These are phyloP conservation scores for Dovyalis caffra DNA, from an alignment of 345 rosid genomes.

Conservation along the genomic window DNA sequence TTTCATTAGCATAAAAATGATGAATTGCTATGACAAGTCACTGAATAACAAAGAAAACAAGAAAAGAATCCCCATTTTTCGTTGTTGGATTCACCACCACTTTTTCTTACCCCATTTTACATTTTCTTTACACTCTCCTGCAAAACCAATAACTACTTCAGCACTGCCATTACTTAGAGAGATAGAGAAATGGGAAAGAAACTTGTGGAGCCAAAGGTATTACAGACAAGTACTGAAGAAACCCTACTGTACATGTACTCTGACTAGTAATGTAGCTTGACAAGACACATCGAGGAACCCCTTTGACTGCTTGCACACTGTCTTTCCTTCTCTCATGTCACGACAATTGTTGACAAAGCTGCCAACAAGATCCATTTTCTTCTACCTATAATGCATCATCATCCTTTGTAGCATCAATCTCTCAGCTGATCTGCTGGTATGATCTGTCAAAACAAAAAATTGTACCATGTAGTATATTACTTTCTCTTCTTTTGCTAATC, in stretches of 20 bases:
- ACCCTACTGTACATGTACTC: constrained; percentile 17
- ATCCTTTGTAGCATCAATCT: neutral
- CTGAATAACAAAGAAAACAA: constrained; percentile 6
- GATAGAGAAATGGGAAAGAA: neutral
- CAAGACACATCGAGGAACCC: constrained; percentile 34
- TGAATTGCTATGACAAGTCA: constrained; percentile 21
- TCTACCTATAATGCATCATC: neutral
- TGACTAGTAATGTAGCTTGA: constrained; percentile 34
- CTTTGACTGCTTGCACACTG: constrained; percentile 15
- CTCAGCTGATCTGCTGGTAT: too few species aligned
- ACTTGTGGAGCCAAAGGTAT: neutral
- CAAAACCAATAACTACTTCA: neutral
- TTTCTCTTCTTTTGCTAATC: constrained; percentile 31
- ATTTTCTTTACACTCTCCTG: neutral
- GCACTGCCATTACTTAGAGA: neutral
- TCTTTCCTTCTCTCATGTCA: constrained; percentile 5
- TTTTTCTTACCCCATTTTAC: too few species aligned
- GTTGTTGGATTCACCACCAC: neutral
- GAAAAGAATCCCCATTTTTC: constrained; percentile 7
- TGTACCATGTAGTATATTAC: neutral
- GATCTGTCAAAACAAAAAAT: neutral
- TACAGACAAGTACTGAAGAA: constrained; percentile 14
- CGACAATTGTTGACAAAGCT: constrained; percentile 25
- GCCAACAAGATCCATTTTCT: constrained; percentile 37
- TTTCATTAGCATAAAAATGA: neutral